phyloP scores from a whole-genome alignment of 495 filamentous ascomycete species.

The Annulohypoxylon maeteangense region DNA sequence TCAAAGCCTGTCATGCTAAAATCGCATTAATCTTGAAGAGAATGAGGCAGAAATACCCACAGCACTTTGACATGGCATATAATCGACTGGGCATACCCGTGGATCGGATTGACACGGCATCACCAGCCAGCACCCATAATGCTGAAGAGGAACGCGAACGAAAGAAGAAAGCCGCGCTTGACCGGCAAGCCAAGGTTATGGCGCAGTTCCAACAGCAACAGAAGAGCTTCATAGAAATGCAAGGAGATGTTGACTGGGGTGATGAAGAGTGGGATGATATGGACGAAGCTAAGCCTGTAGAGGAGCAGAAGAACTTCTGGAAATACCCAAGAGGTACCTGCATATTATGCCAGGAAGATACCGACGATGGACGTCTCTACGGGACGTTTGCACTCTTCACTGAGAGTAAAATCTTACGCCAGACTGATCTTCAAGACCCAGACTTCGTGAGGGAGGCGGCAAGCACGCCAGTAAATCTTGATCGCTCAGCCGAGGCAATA shows the following conservation, averaged over 20 bases:
- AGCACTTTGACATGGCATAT: slow-evolving; percentile 71
- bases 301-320: slow-evolving; percentile 79
- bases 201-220: slow-evolving; percentile 97
- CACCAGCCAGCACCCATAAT: slow-evolving; percentile 63
- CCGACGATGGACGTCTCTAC: slow-evolving; percentile 86
- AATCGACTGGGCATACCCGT: slow-evolving; percentile 59
- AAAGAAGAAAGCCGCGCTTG: slow-evolving; percentile 89
- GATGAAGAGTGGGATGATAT: slow-evolving; percentile 76
- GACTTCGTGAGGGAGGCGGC: slow-evolving; percentile 87
- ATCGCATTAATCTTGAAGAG: slow-evolving; percentile 85
- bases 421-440: slow-evolving; percentile 81
- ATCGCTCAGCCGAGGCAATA: slow-evolving; percentile 80
- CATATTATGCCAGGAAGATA: slow-evolving; percentile 96
- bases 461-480: slow-evolving; percentile 79
- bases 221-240: slow-evolving; percentile 88
- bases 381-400: slow-evolving; percentile 91
- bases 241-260: slow-evolving; percentile 86
- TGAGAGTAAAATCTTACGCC: slow-evolving; percentile 85
- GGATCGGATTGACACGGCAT: slow-evolving; percentile 64
- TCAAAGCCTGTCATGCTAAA: slow-evolving; percentile 83
- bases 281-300: slow-evolving; percentile 61
- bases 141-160: slow-evolving; percentile 77
- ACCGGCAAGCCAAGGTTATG: slow-evolving; percentile 92
- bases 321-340: slow-evolving; percentile 95
- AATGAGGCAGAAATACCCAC: slow-evolving; percentile 83